Evolutionary conservation across 139 green algal genomes (phyloP).

Genomic region (Tetradesmus lagerheimii): DNA sequence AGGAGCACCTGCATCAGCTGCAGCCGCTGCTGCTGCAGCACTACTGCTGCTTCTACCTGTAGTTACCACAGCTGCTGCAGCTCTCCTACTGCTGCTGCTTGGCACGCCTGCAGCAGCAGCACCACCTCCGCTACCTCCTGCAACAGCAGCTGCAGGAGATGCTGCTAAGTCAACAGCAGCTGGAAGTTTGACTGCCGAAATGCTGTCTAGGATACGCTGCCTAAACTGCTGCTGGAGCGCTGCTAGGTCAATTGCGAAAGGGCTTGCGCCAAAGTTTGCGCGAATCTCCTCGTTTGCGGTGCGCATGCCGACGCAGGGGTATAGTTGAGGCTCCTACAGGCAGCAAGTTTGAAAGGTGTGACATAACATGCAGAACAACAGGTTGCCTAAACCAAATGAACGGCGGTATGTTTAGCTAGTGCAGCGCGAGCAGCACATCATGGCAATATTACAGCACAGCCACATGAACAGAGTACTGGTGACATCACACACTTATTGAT

Average conservation of each 20-base stretch:
- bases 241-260: constrained; percentile 58
- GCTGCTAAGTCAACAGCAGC: background rate
- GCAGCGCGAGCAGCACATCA: too few relatives aligned
- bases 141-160: background rate
- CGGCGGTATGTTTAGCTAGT: too few relatives aligned
- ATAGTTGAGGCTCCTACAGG: constrained; percentile 64
- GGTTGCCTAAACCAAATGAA: background rate
- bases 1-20: background rate
- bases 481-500: too few relatives aligned
- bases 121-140: background rate
- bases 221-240: constrained; percentile 29
- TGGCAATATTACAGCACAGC: too few relatives aligned
- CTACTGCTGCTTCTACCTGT: background rate
- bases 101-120: background rate
- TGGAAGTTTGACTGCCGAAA: constrained; percentile 19
- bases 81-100: background rate
- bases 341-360: background rate
- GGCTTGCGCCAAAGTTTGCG: constrained; percentile 72
- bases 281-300: constrained; percentile 75
- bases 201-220: background rate
- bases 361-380: background rate
- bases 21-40: background rate
- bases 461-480: too few relatives aligned
- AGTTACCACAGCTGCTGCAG: background rate
- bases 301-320: constrained; percentile 82